A percentile compares a stretch with the other conserved stretches of the same genome.
Evolutionary conservation across 2,329 filamentous ascomycete genomes (phyloP).

Genomic region (Cyphellophora attinorum): DNA sequence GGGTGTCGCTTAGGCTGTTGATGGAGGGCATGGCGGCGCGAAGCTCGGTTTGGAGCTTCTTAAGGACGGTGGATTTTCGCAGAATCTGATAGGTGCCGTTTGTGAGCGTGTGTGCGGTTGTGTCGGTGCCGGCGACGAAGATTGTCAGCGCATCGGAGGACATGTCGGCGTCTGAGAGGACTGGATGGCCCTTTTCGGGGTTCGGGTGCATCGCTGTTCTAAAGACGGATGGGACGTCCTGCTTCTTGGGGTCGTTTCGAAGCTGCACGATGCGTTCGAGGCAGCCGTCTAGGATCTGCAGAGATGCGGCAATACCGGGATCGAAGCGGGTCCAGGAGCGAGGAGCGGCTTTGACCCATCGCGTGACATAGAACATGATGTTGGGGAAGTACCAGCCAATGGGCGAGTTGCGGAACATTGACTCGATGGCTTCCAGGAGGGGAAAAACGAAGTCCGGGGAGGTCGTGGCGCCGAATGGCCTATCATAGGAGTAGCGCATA

Average conservation of each 20-base stretch:
- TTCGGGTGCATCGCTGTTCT: slow-evolving; percentile 15
- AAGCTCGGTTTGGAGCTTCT: slow-evolving; percentile 9
- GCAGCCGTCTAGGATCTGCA: slow-evolving; percentile 9
- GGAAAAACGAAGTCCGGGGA: slow-evolving; percentile 3
- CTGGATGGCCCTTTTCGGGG: slow-evolving; percentile 18
- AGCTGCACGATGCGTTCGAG: slow-evolving; percentile 4
- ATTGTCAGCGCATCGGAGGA: slow-evolving; percentile 10
- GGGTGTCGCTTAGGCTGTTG: background rate
- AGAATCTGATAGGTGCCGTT: slow-evolving; percentile 8
- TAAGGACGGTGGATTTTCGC: slow-evolving; percentile 3
- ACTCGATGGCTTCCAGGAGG: slow-evolving; percentile 5
- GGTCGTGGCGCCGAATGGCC: slow-evolving; percentile 3
- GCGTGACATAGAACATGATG: slow-evolving; percentile 3
- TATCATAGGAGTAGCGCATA: slow-evolving; percentile 7
- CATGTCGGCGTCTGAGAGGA: slow-evolving; percentile 16
- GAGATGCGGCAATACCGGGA: slow-evolving; percentile 8
- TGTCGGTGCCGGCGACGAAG: slow-evolving; percentile 12
- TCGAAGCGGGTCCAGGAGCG: slow-evolving; percentile 9
- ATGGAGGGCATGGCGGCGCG: slow-evolving; percentile 3
- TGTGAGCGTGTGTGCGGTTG: slow-evolving; percentile 10
- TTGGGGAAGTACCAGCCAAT: slow-evolving; percentile 6
- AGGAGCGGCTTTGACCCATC: slow-evolving; percentile 3
- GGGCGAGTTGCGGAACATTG: slow-evolving; percentile 3
- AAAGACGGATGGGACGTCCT: slow-evolving; percentile 19
- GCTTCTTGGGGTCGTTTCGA: slow-evolving; percentile 3